Percentiles rank a stretch among this genome's conserved stretches.
Conservation (phyloP, 306 rosid species). For the Oemleria cerasiformis region DNA sequence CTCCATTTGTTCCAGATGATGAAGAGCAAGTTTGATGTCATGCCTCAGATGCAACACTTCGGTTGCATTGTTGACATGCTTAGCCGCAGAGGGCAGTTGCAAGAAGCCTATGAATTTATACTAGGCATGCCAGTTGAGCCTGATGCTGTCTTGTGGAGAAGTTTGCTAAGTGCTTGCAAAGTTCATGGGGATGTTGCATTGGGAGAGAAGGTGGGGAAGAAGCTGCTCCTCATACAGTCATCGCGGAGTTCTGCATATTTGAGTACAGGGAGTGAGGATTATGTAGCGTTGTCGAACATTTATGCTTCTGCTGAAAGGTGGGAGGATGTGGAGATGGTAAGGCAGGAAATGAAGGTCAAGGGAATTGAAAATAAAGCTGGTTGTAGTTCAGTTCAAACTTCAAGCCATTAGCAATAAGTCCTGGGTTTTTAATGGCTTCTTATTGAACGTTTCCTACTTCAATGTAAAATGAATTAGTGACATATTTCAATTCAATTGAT, state of each 20-base stretch:
- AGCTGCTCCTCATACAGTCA: slow-evolving; percentile 43
- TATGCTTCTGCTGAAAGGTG: slow-evolving; percentile 75
- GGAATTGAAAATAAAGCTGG: slow-evolving; percentile 55
- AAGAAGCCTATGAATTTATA: slow-evolving; percentile 61
- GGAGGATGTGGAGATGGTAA: slow-evolving; percentile 58
- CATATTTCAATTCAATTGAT: background rate
- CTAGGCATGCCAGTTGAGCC: slow-evolving; percentile 48
- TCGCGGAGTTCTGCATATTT: slow-evolving; percentile 20
- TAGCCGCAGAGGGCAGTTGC: slow-evolving; percentile 56
- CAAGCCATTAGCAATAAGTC: background rate
- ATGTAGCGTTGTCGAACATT: slow-evolving; percentile 70
- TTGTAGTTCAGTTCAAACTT: slow-evolving; percentile 52
- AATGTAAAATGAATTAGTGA: background rate
- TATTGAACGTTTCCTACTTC: no score
- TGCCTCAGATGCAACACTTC: slow-evolving; percentile 55
- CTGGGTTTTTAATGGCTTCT: background rate
- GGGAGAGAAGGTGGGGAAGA: slow-evolving; percentile 83
- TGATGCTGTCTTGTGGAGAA: slow-evolving; percentile 68
- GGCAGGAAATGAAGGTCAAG: slow-evolving; percentile 56
- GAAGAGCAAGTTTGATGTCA: slow-evolving; percentile 42
- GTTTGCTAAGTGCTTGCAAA: slow-evolving; percentile 64
- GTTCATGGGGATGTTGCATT: slow-evolving; percentile 55
- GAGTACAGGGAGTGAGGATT: slow-evolving; percentile 54
- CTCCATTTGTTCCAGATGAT: slow-evolving; percentile 45
- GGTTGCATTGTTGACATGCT: slow-evolving; percentile 77